A percentile compares a stretch with the other conserved stretches of the same genome.
Evolutionary conservation across 139 green algal species (phyloP).

Genomic region (Dunaliella sp.): DNA sequence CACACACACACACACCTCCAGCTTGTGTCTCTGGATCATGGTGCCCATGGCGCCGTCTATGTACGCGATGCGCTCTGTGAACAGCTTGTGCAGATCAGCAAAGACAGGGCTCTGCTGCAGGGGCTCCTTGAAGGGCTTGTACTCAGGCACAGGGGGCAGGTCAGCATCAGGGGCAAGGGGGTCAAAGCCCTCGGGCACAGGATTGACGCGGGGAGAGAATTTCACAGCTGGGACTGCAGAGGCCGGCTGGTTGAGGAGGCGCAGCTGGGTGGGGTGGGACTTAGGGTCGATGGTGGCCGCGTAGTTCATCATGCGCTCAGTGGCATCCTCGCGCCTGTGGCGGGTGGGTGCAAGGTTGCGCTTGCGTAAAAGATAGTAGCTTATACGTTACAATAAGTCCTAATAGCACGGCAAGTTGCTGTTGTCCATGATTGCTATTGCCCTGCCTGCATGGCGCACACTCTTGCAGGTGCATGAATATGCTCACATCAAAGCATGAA

Average conservation of each 20-base stretch:
- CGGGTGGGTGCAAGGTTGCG: no score
- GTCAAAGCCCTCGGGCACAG: conserved; percentile 47
- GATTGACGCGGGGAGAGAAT: conserved; percentile 50
- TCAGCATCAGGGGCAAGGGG: conserved; percentile 38
- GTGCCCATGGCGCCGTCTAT: conserved; percentile 99
- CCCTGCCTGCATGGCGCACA: no score
- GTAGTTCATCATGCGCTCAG: conserved; percentile 83
- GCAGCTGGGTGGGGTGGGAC: conserved; percentile 25
- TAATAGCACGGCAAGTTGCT: no score
- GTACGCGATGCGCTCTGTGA: conserved; percentile 88
- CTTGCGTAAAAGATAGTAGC: no score
- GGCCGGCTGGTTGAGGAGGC: conserved; percentile 28
- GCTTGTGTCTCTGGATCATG: conserved; percentile 80
- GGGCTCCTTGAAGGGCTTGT: conserved; percentile 29
- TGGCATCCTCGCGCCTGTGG: conserved; percentile 49
- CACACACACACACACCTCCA: conserved; percentile 66
- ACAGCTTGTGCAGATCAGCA: conserved; percentile 65
- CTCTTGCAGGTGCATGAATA: no score
- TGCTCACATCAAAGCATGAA: no score
- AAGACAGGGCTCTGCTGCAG: conserved; percentile 26
- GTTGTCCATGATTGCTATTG: no score
- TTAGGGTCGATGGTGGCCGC: conserved; percentile 35
- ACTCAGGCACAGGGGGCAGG: conserved; percentile 52
- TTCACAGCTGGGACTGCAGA: conserved; percentile 23
- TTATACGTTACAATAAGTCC: no score